Base-by-base conservation (phyloP, 2,329 filamentous ascomycete genomes). In the Karstenula rhodostoma region DNA sequence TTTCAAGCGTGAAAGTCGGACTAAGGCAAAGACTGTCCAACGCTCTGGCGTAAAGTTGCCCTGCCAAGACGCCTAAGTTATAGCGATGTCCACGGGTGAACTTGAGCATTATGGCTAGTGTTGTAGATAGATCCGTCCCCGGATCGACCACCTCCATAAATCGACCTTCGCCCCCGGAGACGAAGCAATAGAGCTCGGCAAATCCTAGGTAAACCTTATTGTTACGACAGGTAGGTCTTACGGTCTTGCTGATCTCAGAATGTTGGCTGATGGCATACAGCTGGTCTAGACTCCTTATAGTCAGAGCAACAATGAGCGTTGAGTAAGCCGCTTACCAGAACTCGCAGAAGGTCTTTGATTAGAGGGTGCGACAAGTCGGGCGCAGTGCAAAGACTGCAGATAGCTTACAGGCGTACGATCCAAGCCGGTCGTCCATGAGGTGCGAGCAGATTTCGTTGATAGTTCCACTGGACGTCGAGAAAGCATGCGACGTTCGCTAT, bases 251-350 rank as follows among this genome's bases (percentile, higher is more conserved):
- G 43, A 51, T 59, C 10, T 57, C 57, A 7, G 50, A 29, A 19
- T 47, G 44, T 27, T 50, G 49, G 53, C 60, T 57, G 43, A 62
- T 57, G 22, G 4, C 35, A 8, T 59, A 43, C 4, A 57, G 47
- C 10, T 48, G 60, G 27, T 59, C 53, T 8, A 62, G 43, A 22
- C 51, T 50, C 23, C 50, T 15, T 1, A 49, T n/a, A 3, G 54
- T 49, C 10, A 59, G 49, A 33, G 60, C 57, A 46, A 63, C 42
- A 29, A 46, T 40, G 35, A 63, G 27, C 9, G 57, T 60, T 7
- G 42, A 55, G 22, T 52, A 56, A 19, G 57, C 61, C 15, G 57
- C 57, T 29, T 50, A 25, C 1, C 37, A 32, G 29, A 63, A 63
- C 4, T 58, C 37, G 35, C 46, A 49, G 23, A 59, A 52, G 1